Conservation (phyloP, 176 grass and related monocot species). For the Echinochloa phyllopogon region DNA sequence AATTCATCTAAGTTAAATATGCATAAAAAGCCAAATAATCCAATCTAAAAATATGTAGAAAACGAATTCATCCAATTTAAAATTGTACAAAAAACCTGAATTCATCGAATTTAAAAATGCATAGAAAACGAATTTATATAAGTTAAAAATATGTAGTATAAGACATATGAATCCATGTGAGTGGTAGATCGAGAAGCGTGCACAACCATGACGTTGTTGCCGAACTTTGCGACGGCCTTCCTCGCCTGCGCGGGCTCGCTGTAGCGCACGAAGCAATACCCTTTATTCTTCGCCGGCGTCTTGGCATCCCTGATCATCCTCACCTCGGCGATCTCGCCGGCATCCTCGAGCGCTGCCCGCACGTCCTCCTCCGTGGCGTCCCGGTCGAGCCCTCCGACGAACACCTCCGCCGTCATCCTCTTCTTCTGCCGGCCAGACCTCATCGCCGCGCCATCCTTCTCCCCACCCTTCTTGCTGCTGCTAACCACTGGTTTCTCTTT, state of each 20-base stretch:
- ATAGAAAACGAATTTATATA: not conserved
- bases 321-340: constrained; percentile 57
- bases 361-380: constrained; percentile 56
- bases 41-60: too few species aligned
- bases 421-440: constrained; percentile 43
- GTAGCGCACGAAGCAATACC: constrained; percentile 66
- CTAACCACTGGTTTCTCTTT: not conserved
- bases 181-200: too few species aligned
- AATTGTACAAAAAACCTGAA: too few species aligned
- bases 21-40: too few species aligned
- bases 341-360: constrained; percentile 46
- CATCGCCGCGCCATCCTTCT: constrained; percentile 24
- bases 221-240: constrained; percentile 57
- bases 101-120: too few species aligned
- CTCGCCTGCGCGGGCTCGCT: constrained; percentile 53
- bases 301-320: constrained; percentile 50
- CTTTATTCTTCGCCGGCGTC: constrained; percentile 45
- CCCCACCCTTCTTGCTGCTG: not conserved
- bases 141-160: not conserved
- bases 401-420: constrained; percentile 64
- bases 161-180: not conserved
- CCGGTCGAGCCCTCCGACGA: constrained; percentile 63
- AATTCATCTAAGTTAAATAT: too few species aligned
- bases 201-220: constrained; percentile 63
- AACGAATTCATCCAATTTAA: too few species aligned